phyloP scores from a whole-genome alignment of 805 yeast species.

The Candida glaebosa region DNA sequence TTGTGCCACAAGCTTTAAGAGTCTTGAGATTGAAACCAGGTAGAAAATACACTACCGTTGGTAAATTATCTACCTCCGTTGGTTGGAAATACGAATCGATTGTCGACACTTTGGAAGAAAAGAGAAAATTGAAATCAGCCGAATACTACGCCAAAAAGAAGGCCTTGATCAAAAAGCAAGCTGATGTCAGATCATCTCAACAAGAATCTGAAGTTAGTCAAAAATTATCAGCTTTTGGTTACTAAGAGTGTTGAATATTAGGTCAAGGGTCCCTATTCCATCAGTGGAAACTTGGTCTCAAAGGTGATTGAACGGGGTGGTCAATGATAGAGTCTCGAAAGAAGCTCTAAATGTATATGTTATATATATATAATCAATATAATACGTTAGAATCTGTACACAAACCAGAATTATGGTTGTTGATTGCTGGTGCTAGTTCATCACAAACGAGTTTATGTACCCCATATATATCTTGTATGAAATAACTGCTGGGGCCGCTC shows the following conservation, averaged over 20 bases:
- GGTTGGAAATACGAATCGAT: conserved; percentile 99
- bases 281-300: neutral
- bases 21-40: conserved; percentile 99
- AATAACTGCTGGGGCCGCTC: too few relatives aligned
- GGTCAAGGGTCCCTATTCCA: neutral
- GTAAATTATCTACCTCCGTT: conserved; percentile 92
- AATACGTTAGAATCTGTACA: neutral
- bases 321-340: neutral
- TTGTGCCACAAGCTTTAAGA: conserved; percentile 99
- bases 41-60: conserved; percentile 98
- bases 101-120: conserved; percentile 96
- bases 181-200: conserved; percentile 80
- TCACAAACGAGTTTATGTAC: too few relatives aligned
- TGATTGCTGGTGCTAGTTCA: too few relatives aligned
- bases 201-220: conserved; percentile 88
- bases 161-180: conserved; percentile 90
- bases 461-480: too few relatives aligned
- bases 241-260: conserved; percentile 61
- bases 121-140: conserved; percentile 98
- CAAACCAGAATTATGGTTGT: too few relatives aligned
- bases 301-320: neutral
- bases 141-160: conserved; percentile 99
- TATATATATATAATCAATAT: neutral
- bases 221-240: conserved; percentile 95
- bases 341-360: conserved; percentile 1